These are phyloP conservation scores for Cladosporium sphaerospermum DNA, from an alignment of 2,329 filamentous ascomycete genomes.

Conservation along the genomic window DNA sequence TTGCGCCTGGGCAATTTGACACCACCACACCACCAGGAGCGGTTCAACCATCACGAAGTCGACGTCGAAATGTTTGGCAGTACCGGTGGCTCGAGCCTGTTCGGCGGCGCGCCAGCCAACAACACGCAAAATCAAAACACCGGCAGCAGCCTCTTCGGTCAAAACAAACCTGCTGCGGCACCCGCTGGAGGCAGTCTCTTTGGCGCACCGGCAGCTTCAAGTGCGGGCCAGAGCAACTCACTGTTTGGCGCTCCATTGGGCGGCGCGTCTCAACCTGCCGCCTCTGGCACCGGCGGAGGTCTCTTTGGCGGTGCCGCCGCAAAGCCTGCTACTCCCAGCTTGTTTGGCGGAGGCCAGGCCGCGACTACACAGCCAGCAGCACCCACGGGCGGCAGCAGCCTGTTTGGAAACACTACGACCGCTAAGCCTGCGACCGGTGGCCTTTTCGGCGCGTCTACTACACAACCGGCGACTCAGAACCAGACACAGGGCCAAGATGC, in stretches of 20 bases:
- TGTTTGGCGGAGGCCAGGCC: slow-evolving; percentile 11
- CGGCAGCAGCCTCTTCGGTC: slow-evolving; percentile 4
- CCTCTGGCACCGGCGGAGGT: slow-evolving; percentile 2
- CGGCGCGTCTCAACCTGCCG: slow-evolving; percentile 5
- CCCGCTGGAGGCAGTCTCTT: slow-evolving; percentile 11
- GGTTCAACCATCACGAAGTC: not conserved
- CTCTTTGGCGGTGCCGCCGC: slow-evolving; percentile 7
- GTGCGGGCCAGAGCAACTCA: slow-evolving; percentile 3
- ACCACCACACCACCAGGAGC: not conserved
- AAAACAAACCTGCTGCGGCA: slow-evolving; percentile 5
- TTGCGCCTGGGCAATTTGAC: not conserved
- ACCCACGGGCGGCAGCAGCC: not conserved
- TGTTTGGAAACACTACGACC: slow-evolving; percentile 3
- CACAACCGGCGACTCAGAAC: slow-evolving; percentile 14
- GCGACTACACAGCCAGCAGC: slow-evolving; percentile 11
- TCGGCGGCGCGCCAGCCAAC: slow-evolving; percentile 8
- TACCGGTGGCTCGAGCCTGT: slow-evolving; percentile 10
- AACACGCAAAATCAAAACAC: slow-evolving; percentile 9
- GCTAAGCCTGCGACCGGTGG: slow-evolving; percentile 9
- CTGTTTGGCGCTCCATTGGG: slow-evolving; percentile 11
- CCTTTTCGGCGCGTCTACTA: slow-evolving; percentile 10
- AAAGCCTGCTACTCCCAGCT: slow-evolving; percentile 8
- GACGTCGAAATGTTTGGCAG: not conserved
- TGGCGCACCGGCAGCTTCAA: slow-evolving; percentile 9
- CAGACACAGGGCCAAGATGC: slow-evolving; percentile 10